These are phyloP conservation scores for Elongisporangium senticosum DNA, from an alignment of 352 stramenopile species.

Conservation along the genomic window DNA sequence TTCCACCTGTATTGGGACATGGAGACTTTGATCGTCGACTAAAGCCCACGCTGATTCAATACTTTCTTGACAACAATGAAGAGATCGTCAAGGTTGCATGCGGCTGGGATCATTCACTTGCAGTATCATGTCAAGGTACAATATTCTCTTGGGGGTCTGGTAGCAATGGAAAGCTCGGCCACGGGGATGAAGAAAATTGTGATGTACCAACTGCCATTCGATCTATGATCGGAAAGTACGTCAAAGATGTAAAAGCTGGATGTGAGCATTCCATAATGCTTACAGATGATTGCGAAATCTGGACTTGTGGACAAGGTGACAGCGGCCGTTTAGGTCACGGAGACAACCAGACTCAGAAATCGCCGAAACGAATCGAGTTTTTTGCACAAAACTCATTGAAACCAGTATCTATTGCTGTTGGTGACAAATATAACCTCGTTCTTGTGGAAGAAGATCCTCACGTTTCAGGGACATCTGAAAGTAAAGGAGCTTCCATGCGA, in stretches of 20 bases:
- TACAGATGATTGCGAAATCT: conserved; percentile 55
- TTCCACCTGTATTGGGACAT: conserved; percentile 76
- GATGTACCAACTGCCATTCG: conserved; percentile 52
- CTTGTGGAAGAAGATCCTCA: conserved; percentile 34
- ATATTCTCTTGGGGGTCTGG: conserved; percentile 81
- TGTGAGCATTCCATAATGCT: conserved; percentile 75
- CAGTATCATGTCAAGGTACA: conserved; percentile 41
- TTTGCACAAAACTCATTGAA: conserved; percentile 42
- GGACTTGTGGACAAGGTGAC: conserved; percentile 79
- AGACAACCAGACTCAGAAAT: conserved; percentile 56
- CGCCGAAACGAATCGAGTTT: conserved; percentile 48
- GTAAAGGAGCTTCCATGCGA: background rate
- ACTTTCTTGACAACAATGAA: conserved; percentile 45
- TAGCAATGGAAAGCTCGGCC: conserved; percentile 76
- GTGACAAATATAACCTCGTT: conserved; percentile 85
- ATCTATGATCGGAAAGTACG: conserved; percentile 33
- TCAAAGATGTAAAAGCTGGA: conserved; percentile 70
- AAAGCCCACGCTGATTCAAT: conserved; percentile 48
- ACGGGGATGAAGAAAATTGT: conserved; percentile 77
- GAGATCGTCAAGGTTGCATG: conserved; percentile 62
- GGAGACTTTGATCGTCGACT: conserved; percentile 62
- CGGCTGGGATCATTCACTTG: conserved; percentile 82
- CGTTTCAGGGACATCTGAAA: background rate
- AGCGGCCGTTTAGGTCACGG: conserved; percentile 74
- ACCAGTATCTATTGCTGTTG: conserved; percentile 72